phyloP scores from a whole-genome alignment of 768 basidiomycete genomes.

The Strobilomyces confusus region DNA sequence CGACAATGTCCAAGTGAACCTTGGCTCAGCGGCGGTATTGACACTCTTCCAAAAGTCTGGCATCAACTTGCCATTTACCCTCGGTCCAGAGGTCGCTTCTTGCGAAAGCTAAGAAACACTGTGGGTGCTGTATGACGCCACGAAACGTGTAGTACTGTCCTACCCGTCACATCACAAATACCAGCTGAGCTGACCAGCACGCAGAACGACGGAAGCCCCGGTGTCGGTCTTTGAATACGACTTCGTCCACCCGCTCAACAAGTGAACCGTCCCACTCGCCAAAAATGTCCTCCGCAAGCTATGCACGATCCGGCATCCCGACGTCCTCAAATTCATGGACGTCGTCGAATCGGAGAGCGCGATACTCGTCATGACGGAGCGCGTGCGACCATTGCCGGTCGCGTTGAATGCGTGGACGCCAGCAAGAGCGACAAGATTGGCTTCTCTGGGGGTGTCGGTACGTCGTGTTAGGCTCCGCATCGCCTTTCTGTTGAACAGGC shows the following conservation, averaged over 20 bases:
- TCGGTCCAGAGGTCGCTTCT: conserved; percentile 67
- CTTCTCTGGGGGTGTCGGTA: conserved; percentile 87
- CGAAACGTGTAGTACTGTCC: conserved; percentile 75
- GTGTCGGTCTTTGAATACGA: conserved; percentile 96
- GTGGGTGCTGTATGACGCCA: conserved; percentile 85
- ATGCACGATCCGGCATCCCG: conserved; percentile 89
- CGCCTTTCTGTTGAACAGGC: neutral
- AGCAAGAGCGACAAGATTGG: conserved; percentile 78
- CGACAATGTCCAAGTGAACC: too few species aligned
- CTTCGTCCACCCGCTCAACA: conserved; percentile 54
- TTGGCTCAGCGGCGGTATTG: conserved; percentile 84
- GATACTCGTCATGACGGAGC: conserved; percentile 93
- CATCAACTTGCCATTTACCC: conserved; percentile 80
- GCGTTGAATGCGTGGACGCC: conserved; percentile 60
- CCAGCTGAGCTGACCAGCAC: conserved; percentile 13
- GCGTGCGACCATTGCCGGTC: conserved; percentile 70
- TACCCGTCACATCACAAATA: conserved; percentile 1
- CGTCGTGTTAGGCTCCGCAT: conserved; percentile 12
- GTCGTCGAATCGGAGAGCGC: conserved; percentile 83
- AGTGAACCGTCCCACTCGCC: conserved; percentile 47
- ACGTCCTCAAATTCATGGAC: conserved; percentile 94
- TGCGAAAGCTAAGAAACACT: conserved; percentile 71
- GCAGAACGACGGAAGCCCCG: conserved; percentile 81
- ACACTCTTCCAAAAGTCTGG: conserved; percentile 90
- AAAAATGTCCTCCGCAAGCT: conserved; percentile 86